These are phyloP conservation scores for Talaromyces sp. DNA, from an alignment of 2,329 filamentous ascomycete genomes.

Conservation along the genomic window DNA sequence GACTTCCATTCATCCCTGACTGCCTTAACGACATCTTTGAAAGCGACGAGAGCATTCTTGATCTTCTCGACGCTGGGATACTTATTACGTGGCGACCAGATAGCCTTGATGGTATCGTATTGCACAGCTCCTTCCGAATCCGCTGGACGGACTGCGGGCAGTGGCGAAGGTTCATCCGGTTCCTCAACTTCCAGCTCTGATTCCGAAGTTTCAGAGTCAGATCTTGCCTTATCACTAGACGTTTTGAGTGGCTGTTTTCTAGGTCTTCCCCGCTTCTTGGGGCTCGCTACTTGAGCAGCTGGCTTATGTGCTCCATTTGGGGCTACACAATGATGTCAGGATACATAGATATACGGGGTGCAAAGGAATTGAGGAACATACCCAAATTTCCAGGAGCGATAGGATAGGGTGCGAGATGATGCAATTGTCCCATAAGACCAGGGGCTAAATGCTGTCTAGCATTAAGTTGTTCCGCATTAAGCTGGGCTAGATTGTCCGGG, in stretches of 20 bases:
- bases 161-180: conserved; percentile 53
- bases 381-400: conserved; percentile 7
- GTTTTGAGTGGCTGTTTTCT: conserved; percentile 28
- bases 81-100: conserved; percentile 57
- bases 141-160: conserved; percentile 51
- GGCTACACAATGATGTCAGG: conserved; percentile 4
- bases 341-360: neutral
- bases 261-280: conserved; percentile 25
- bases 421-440: conserved; percentile 6
- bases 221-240: conserved; percentile 30
- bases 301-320: conserved; percentile 20
- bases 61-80: conserved; percentile 50
- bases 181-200: conserved; percentile 51
- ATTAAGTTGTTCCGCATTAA: conserved; percentile 18
- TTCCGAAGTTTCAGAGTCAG: conserved; percentile 49
- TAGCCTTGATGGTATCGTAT: conserved; percentile 59
- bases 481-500: conserved; percentile 10
- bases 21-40: conserved; percentile 58
- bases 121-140: conserved; percentile 52
- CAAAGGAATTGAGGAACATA: neutral
- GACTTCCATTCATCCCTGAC: conserved; percentile 61
- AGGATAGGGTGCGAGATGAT: conserved; percentile 17
- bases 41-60: conserved; percentile 52
- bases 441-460: conserved; percentile 13
- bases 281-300: conserved; percentile 21